Conservation (phyloP, 2,329 filamentous ascomycete genomes). For the Trichoderma breve region DNA sequence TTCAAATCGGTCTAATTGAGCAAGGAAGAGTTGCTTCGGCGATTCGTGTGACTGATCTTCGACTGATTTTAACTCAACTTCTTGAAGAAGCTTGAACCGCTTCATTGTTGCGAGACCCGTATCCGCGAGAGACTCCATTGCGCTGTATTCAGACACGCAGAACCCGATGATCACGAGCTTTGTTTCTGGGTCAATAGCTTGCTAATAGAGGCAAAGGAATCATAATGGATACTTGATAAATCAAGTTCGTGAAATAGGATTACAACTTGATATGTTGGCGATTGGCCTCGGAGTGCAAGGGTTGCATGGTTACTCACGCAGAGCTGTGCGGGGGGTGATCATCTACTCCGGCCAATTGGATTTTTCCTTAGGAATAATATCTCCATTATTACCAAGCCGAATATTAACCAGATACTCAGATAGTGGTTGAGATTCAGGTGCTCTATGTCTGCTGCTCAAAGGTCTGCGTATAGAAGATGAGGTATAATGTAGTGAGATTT, state of each 20-base stretch:
- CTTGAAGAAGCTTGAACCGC: not conserved
- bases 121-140: not conserved
- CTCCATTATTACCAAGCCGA: not conserved
- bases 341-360: not conserved
- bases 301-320: not conserved
- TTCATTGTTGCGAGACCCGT: not conserved
- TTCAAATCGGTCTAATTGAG: slow-evolving; percentile 9
- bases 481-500: not conserved
- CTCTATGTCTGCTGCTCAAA: not conserved
- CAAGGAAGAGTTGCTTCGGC: not conserved
- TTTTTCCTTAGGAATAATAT: not conserved
- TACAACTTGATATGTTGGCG: not conserved
- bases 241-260: not conserved
- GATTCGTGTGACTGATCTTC: not conserved
- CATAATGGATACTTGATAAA: not conserved
- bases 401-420: not conserved
- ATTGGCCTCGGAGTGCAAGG: not conserved
- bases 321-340: not conserved
- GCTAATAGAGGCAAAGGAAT: not conserved
- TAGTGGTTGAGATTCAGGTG: not conserved
- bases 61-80: not conserved
- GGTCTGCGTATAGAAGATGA: not conserved
- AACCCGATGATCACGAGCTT: not conserved
- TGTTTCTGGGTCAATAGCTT: no score
- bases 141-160: no score